Conservation (phyloP, 352 stramenopile genomes). For the Globisporangium solare region DNA sequence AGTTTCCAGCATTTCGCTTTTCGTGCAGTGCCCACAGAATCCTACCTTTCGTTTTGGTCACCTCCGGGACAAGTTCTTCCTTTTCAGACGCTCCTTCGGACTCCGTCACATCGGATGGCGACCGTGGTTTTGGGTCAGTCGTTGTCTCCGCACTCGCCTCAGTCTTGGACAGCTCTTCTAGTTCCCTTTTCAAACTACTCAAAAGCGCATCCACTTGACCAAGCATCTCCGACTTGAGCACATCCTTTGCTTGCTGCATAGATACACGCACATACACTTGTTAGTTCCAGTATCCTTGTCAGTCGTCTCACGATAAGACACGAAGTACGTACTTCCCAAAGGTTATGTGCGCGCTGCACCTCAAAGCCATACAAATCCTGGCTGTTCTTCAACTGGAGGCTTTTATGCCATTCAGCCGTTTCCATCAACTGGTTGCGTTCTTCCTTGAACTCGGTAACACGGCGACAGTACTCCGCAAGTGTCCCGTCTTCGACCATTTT, state of each 20-base stretch:
- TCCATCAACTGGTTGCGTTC: slow-evolving; percentile 70
- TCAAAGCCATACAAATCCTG: slow-evolving; percentile 78
- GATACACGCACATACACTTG: background rate
- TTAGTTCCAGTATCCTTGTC: background rate
- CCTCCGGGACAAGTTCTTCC: background rate
- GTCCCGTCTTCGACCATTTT: slow-evolving; percentile 82
- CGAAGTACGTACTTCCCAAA: slow-evolving; percentile 35
- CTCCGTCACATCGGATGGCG: slow-evolving; percentile 7
- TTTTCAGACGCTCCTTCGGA: slow-evolving; percentile 9
- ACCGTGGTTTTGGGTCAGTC: background rate
- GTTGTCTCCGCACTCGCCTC: background rate
- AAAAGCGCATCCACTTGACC: slow-evolving; percentile 39
- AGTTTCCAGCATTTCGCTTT: background rate
- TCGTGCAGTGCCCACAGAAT: background rate
- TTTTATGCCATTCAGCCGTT: slow-evolving; percentile 75
- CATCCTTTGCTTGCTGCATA: slow-evolving; percentile 42
- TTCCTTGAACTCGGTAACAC: slow-evolving; percentile 81
- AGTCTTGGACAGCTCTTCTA: slow-evolving; percentile 32
- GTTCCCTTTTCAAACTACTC: slow-evolving; percentile 39
- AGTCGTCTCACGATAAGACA: background rate
- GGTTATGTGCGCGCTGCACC: slow-evolving; percentile 59
- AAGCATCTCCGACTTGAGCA: slow-evolving; percentile 53
- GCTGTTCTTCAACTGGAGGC: slow-evolving; percentile 81
- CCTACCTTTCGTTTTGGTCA: slow-evolving; percentile 9
- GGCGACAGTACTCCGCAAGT: slow-evolving; percentile 75